Evolutionary conservation across 345 rosid species (phyloP), one percentile per base, ranked within the genome.

Genomic region (Litchi chinensis): DNA sequence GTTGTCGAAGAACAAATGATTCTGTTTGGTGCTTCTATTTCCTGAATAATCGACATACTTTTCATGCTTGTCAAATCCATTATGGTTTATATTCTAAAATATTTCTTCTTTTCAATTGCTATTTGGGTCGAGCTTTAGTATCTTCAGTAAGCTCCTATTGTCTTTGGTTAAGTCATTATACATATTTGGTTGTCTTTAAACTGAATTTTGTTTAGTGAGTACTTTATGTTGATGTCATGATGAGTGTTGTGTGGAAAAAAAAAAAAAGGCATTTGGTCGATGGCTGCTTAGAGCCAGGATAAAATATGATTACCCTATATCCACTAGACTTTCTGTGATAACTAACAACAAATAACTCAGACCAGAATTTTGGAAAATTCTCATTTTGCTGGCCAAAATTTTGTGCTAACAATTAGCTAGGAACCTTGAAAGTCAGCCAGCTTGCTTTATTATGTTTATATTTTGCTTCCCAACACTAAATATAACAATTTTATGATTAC

Each of bases 1-100:
- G 65, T 26, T 54, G 52, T 79, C 46, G 70, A 44, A 37, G 59
- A n/a, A 67, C 11, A 62, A 78, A 74, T 83, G 66, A 73, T 80
- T 76, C 46, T 74, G 72, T 79, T 71, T 70, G 71, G 64, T 77
- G 59, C 70, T 71, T 66, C 24, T 74, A 62, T 73, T 73, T 66
- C 22, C 54, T 72, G 56, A 54, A 79, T 73, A 76, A 77, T 78
- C 54, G 37, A 62, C 74, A 18, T 40, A 32, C 48, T 75, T 76
- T 77, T 70, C 72, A 59, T 40, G 79, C 75, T 67, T 65, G 39
- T 54, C 56, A 22, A 65, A 57, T 68, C 54, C 69, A 44, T 41
- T 16, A 43, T 21, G 39, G 19, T 64, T 73, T 48, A 22, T 59
- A n/a, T 19, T n/a, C 5, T 21, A 5, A 67, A 28, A 12, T 59